These are phyloP conservation scores for Leptomonas seymouri DNA, from an alignment of 208 protist genomes.

Conservation along the genomic window DNA sequence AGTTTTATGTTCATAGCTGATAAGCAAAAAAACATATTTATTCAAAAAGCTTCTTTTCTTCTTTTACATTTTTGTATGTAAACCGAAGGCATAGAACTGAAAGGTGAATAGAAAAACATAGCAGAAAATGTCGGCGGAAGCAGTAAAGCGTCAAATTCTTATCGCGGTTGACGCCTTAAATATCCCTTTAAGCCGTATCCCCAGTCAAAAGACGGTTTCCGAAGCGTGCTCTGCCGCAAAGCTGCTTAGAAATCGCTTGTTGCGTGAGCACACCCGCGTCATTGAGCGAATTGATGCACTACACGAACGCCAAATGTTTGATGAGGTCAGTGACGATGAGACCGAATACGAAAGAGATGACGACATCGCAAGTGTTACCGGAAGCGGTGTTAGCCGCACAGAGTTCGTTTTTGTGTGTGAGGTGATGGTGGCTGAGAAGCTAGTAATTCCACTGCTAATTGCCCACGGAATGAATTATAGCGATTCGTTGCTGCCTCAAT, in stretches of 20 bases:
- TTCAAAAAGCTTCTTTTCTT: conserved; percentile 24
- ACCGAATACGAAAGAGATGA: conserved; percentile 37
- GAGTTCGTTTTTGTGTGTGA: conserved; percentile 85
- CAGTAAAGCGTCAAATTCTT: conserved; percentile 77
- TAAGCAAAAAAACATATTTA: too few relatives aligned
- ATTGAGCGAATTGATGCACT: conserved; percentile 62
- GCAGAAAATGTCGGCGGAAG: conserved; percentile 61
- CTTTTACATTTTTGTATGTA: conserved; percentile 6
- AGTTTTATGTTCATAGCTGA: too few relatives aligned
- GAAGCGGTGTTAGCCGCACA: conserved; percentile 26
- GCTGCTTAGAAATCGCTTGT: conserved; percentile 70
- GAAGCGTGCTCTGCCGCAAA: conserved; percentile 75
- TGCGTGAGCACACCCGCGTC: conserved; percentile 76
- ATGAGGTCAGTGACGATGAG: conserved; percentile 50
- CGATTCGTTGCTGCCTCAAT: conserved; percentile 68
- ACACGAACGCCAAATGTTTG: conserved; percentile 57
- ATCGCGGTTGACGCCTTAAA: conserved; percentile 57
- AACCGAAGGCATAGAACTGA: conserved; percentile 2
- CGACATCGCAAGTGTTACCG: conserved; percentile 22
- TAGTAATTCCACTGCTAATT: conserved; percentile 76
- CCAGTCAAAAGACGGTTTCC: conserved; percentile 37
- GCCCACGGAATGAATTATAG: conserved; percentile 81
- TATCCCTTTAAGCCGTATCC: conserved; percentile 53
- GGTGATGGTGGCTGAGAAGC: conserved; percentile 82
- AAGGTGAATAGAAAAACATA: conserved; percentile 23